Conservation (phyloP, 495 filamentous ascomycete species). For the Neurospora sp. region DNA sequence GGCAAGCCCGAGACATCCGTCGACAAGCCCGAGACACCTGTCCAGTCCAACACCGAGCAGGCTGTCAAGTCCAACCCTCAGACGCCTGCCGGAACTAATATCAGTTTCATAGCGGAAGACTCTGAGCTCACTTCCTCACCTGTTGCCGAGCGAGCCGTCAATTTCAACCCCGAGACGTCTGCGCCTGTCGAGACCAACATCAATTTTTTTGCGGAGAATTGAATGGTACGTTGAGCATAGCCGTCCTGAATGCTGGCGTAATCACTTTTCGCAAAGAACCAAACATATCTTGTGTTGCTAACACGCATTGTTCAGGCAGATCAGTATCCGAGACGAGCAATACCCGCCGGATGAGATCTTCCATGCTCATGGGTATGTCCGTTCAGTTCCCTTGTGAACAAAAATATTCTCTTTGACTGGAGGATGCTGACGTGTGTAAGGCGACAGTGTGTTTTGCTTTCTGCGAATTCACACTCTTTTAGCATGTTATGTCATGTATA, state of each 20-base stretch:
- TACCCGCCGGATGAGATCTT: neutral
- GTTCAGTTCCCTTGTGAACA: accelerated
- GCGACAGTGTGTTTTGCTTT: no score
- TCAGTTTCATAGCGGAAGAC: neutral
- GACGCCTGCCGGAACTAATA: neutral
- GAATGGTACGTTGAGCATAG: neutral
- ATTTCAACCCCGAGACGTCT: neutral
- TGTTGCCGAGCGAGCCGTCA: neutral
- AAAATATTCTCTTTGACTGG: neutral
- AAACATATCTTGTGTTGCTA: neutral
- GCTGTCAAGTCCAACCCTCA: neutral
- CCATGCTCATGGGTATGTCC: neutral
- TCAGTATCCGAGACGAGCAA: neutral
- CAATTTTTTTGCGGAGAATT: neutral
- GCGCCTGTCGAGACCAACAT: neutral
- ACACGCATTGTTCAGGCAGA: neutral
- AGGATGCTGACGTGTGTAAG: neutral
- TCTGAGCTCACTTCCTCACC: neutral
- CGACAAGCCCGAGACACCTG: neutral
- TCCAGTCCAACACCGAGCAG: neutral
- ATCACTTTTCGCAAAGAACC: neutral
- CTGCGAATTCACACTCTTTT: neutral
- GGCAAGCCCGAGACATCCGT: neutral
- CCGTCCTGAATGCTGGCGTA: neutral
- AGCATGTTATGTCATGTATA: neutral